phyloP scores from a whole-genome alignment of 2,329 filamentous ascomycete species.

The Fusarium lyarnte region DNA sequence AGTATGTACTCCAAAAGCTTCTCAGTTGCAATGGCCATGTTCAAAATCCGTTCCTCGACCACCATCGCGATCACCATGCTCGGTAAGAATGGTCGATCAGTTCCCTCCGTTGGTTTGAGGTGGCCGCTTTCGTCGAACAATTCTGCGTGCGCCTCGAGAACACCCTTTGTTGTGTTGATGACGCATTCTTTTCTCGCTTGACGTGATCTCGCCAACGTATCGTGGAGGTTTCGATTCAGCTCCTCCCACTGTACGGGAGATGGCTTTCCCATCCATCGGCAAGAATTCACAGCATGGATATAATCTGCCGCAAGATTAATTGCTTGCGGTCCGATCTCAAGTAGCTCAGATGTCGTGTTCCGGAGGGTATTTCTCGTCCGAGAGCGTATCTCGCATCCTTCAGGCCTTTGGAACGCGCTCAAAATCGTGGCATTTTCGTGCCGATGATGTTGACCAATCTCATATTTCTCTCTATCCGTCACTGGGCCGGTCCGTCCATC shows the following conservation, averaged over 20 bases:
- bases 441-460: slow-evolving; percentile 41
- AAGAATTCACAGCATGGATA: slow-evolving; percentile 43
- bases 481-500: not conserved
- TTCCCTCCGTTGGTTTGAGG: slow-evolving; percentile 43
- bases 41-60: slow-evolving; percentile 55
- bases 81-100: slow-evolving; percentile 44
- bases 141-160: slow-evolving; percentile 52
- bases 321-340: slow-evolving; percentile 38
- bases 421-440: slow-evolving; percentile 48
- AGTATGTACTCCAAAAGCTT: slow-evolving; percentile 50
- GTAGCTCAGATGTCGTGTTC: slow-evolving; percentile 41
- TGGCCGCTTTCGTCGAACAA: slow-evolving; percentile 55
- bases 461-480: slow-evolving; percentile 14
- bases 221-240: slow-evolving; percentile 27
- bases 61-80: slow-evolving; percentile 59
- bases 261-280: slow-evolving; percentile 44
- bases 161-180: slow-evolving; percentile 50
- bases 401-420: slow-evolving; percentile 51
- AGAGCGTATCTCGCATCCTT: slow-evolving; percentile 45
- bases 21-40: slow-evolving; percentile 42
- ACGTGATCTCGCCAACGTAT: slow-evolving; percentile 42
- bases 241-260: slow-evolving; percentile 35
- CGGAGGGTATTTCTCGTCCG: slow-evolving; percentile 48
- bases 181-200: slow-evolving; percentile 41
- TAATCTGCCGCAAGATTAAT: slow-evolving; percentile 38